Percentiles rank a stretch among this genome's conserved stretches.
These are phyloP conservation scores for Elsinoe necatrix DNA, from an alignment of 2,329 filamentous ascomycete species.

Conservation along the genomic window DNA sequence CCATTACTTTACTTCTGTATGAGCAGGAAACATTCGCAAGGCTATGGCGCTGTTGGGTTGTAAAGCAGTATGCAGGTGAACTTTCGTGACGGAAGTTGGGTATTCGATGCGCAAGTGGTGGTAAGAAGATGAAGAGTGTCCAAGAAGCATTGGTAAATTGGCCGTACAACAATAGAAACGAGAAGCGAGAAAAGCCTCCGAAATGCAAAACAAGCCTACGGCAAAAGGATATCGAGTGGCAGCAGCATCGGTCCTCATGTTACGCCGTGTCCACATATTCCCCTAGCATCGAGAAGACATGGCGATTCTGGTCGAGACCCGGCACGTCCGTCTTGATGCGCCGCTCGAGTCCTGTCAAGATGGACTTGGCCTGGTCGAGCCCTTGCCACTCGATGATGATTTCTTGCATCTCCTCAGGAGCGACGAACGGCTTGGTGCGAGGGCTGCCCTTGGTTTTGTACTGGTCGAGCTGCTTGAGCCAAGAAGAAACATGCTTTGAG, in stretches of 20 bases:
- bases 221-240: no score
- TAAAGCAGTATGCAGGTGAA: neutral
- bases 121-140: neutral
- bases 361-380: neutral
- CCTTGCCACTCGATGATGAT: neutral
- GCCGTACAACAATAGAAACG: neutral
- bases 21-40: no score
- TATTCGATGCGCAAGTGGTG: neutral
- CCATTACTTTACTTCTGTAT: no score
- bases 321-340: constrained; percentile 1
- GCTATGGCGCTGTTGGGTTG: no score
- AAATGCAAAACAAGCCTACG: neutral
- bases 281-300: neutral
- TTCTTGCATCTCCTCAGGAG: neutral
- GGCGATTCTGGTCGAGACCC: neutral
- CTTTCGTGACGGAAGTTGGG: neutral
- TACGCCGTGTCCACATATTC: neutral
- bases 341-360: neutral
- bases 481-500: neutral
- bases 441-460: constrained; percentile 1
- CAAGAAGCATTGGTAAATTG: neutral
- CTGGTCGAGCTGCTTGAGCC: neutral
- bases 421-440: neutral
- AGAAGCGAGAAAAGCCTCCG: neutral
- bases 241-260: neutral